A percentile compares a stretch with the other conserved stretches of the same genome.
phyloP scores from a whole-genome alignment of 306 rosid genomes.

The Begonia fuchsioides region DNA sequence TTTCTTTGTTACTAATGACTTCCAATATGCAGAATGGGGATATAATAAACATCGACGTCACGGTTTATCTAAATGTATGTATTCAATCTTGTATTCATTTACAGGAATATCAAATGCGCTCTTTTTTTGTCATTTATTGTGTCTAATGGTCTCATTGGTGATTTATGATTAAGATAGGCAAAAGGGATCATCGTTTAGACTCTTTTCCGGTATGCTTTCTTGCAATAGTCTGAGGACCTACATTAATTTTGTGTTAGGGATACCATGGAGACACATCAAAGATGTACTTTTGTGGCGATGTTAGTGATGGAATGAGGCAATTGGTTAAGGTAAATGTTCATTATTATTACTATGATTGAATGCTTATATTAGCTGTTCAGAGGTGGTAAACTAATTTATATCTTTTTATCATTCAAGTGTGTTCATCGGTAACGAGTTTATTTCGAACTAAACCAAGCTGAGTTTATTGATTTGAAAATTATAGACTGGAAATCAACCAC shows the following conservation, averaged over 20 bases:
- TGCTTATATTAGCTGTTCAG: not conserved
- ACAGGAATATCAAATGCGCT: no score
- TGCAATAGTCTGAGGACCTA: no score
- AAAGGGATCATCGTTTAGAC: no score
- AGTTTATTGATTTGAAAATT: no score
- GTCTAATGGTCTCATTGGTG: no score
- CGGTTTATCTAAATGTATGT: conserved; percentile 88
- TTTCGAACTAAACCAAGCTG: no score
- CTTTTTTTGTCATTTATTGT: no score
- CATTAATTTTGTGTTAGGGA: conserved; percentile 34
- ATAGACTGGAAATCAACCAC: no score
- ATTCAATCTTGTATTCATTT: conserved; percentile 7
- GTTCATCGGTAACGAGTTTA: no score
- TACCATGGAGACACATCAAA: conserved; percentile 98
- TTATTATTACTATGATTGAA: not conserved
- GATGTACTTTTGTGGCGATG: conserved; percentile 80
- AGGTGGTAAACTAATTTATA: not conserved
- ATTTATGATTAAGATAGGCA: no score
- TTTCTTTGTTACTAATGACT: conserved; percentile 13
- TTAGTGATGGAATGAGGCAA: conserved; percentile 45
- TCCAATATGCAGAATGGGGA: conserved; percentile 66
- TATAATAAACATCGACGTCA: conserved; percentile 89
- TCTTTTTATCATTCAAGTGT: no score
- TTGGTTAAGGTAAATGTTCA: conserved; percentile 51
- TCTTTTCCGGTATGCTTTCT: no score